Evolutionary conservation across 495 filamentous ascomycete species (phyloP).

Genomic region (Cenococcum geophilum): DNA sequence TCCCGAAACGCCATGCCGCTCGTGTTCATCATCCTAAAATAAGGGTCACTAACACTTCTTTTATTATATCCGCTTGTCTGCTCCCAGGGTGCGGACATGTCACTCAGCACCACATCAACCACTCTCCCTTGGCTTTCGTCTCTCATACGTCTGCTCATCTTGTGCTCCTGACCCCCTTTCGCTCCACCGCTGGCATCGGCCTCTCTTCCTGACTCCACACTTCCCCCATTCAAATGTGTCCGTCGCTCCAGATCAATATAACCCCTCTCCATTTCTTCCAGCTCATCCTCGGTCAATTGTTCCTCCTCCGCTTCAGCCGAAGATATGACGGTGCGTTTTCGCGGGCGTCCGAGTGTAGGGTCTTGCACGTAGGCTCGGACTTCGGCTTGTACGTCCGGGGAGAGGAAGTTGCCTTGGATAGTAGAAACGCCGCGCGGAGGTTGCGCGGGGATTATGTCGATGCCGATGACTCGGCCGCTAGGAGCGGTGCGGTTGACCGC

Average conservation of each 20-base stretch:
- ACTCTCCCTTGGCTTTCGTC: slow-evolving; percentile 44
- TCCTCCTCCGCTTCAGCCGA: slow-evolving; percentile 10
- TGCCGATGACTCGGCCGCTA: slow-evolving; percentile 72
- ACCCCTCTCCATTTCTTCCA: slow-evolving; percentile 35
- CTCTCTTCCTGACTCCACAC: slow-evolving; percentile 21
- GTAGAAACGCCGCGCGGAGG: slow-evolving; percentile 84
- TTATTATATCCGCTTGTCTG: slow-evolving; percentile 71
- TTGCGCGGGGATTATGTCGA: slow-evolving; percentile 87
- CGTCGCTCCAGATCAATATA: slow-evolving; percentile 38
- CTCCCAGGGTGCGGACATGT: slow-evolving; percentile 97
- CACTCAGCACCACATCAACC: slow-evolving; percentile 92
- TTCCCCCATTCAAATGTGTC: slow-evolving; percentile 26
- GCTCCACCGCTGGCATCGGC: slow-evolving; percentile 20
- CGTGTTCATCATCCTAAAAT: slow-evolving; percentile 98
- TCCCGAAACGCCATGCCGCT: slow-evolving; percentile 80
- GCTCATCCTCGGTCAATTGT: slow-evolving; percentile 31
- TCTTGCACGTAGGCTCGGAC: slow-evolving; percentile 69
- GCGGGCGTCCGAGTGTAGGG: slow-evolving; percentile 51
- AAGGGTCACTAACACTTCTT: slow-evolving; percentile 85
- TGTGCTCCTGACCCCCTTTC: slow-evolving; percentile 20
- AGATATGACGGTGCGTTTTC: slow-evolving; percentile 24
- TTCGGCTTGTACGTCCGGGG: slow-evolving; percentile 59
- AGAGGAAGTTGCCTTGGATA: slow-evolving; percentile 89
- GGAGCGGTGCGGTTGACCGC: slow-evolving; percentile 71
- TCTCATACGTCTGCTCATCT: slow-evolving; percentile 29